phyloP scores from a whole-genome alignment of 768 basidiomycete species.

The Fomitopsis serialis region DNA sequence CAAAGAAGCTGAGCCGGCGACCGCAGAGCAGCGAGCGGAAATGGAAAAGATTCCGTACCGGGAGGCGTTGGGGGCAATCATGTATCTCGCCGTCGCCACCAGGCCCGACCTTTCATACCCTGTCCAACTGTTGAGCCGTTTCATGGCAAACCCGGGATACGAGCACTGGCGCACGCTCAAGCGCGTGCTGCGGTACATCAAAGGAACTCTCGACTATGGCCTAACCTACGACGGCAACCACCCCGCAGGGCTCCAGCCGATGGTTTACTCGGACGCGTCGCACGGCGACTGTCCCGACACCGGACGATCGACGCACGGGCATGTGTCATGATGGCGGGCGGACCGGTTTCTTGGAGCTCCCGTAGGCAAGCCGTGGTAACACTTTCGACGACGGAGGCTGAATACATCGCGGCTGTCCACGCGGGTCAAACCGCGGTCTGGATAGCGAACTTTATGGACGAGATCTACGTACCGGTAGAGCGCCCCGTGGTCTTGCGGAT shows the following conservation, averaged over 20 bases:
- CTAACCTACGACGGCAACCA: constrained; percentile 2
- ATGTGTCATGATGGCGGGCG: constrained; percentile 26
- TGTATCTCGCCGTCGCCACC: neutral
- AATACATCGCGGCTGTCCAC: constrained; percentile 16
- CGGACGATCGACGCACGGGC: constrained; percentile 22
- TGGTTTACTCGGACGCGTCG: neutral
- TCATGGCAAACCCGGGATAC: constrained; percentile 10
- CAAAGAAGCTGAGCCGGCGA: constrained; percentile 12
- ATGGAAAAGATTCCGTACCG: constrained; percentile 1
- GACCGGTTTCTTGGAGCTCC: constrained; percentile 34
- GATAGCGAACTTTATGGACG: neutral
- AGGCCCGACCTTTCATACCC: constrained; percentile 9
- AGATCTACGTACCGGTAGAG: neutral
- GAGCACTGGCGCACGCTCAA: constrained; percentile 19
- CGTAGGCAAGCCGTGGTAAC: constrained; percentile 34
- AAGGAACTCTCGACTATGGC: constrained; percentile 15
- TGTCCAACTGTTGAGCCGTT: constrained; percentile 6
- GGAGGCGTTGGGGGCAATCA: neutral
- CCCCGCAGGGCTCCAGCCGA: neutral
- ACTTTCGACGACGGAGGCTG: too few species aligned
- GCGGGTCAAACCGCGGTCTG: constrained; percentile 1
- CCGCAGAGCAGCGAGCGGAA: neutral
- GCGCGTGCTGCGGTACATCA: constrained; percentile 22
- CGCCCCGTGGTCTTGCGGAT: neutral
- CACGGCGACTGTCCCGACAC: neutral